Conservation (phyloP, 805 yeast species). For the Saccharomycopsis babjevae region DNA sequence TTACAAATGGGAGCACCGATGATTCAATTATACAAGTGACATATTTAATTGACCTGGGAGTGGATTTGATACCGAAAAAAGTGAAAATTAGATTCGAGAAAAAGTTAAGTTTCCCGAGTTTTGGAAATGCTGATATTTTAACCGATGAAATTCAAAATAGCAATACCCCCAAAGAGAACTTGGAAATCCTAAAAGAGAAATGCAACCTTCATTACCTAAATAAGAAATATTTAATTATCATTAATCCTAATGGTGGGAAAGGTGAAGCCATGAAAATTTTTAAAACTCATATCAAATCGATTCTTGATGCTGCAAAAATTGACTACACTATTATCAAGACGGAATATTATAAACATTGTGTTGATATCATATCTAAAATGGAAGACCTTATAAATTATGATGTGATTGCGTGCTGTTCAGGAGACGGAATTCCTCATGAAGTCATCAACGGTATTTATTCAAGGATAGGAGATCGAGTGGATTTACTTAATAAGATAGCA, state of each 20-base stretch:
- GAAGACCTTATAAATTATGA: conserved; percentile 47
- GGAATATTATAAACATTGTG: conserved; percentile 58
- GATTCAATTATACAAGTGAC: neutral
- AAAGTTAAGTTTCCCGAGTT: too few species aligned
- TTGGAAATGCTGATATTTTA: neutral
- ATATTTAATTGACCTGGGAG: neutral
- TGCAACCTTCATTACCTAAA: conserved; percentile 15
- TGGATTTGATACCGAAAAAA: neutral
- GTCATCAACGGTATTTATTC: conserved; percentile 77
- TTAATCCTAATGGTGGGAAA: conserved; percentile 89
- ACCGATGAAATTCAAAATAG: neutral
- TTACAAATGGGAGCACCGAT: neutral
- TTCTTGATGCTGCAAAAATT: conserved; percentile 59
- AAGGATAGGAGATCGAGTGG: conserved; percentile 46
- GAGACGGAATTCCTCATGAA: conserved; percentile 95
- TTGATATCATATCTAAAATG: conserved; percentile 53
- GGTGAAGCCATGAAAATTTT: conserved; percentile 62
- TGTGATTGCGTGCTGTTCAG: conserved; percentile 82
- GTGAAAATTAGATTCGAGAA: neutral
- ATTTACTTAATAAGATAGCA: conserved; percentile 56
- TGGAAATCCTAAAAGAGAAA: neutral
- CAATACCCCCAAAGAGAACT: neutral
- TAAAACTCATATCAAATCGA: conserved; percentile 48
- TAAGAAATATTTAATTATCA: conserved; percentile 46
- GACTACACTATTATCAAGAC: conserved; percentile 50